Evolutionary conservation across 345 rosid species (phyloP), one percentile per base, ranked within the genome.

Genomic region (Gynandropsis gynandra): DNA sequence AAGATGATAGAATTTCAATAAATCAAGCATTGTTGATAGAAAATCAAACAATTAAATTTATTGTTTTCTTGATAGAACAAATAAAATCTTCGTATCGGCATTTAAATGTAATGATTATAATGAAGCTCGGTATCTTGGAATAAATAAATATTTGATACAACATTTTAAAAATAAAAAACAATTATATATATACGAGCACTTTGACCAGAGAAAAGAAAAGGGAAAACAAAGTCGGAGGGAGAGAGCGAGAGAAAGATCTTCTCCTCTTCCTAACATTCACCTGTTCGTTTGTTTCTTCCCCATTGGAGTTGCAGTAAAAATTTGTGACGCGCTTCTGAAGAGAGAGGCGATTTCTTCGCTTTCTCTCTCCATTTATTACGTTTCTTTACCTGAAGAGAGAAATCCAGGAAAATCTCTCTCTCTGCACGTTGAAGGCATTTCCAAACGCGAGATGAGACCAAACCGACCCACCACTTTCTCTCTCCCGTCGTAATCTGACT

Each of bases 181-280:
- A 33, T 5, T 33, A 33, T 33, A 5, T 33, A 9, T 4, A 10
- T 38, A 24, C 29, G 29, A 24, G 29, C 29, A 24, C 29, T 24
- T 24, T 24, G 29, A 24, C 29, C 29, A 24, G 5, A 24, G 29
- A 24, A 5, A 24, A 24, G 29, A 24, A 5, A 24, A 24, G 5
- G 5, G 29, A 5, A 24, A 24, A 24, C 29, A 2, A 24, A 24
- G 29, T 24, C 4, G 29, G 29, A 24, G 29, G 29, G 53, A 21
- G 40, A 15, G 39, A 3, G 40, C n/a, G 11, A 16, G 17, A 17
- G 60, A 40, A 48, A 54, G 62, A 56, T 64, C 57, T 56, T 40
- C 46, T 54, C 44, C 52, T 42, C 65, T 47, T 66, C 70, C 70
- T 66, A 66, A 59, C 70, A 59, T 66, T 53, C 64, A 66, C 70